Conservation (phyloP, 805 yeast genomes). For the Nematodospora valgi region DNA sequence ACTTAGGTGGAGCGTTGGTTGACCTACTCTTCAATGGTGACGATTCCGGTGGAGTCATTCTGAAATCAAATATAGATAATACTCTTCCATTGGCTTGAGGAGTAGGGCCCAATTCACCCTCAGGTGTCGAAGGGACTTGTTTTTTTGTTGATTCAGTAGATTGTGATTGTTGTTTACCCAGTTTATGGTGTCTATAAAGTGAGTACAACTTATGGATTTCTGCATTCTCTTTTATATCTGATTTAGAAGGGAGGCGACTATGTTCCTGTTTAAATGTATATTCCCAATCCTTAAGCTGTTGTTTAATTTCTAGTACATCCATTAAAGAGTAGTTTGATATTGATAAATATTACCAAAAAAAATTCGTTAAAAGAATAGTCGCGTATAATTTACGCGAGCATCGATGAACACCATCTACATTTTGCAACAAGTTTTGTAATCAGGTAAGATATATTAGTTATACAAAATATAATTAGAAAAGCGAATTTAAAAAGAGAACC, state of each 20-base stretch:
- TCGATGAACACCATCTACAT: too few relatives aligned
- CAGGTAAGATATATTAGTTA: too few relatives aligned
- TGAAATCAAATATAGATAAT: conserved; percentile 65
- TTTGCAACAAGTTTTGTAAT: too few relatives aligned
- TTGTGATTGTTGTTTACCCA: conserved; percentile 5
- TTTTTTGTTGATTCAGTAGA: neutral
- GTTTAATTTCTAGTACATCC: conserved; percentile 18
- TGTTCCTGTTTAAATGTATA: conserved; percentile 24
- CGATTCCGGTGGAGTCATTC: conserved; percentile 41
- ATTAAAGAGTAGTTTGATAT: too few relatives aligned
- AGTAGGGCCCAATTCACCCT: conserved; percentile 69
- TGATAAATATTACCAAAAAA: too few relatives aligned
- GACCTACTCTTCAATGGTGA: conserved; percentile 30
- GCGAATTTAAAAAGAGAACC: too few relatives aligned
- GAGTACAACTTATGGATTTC: conserved; percentile 30
- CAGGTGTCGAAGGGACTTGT: neutral
- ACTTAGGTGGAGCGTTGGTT: neutral
- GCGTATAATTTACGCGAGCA: too few relatives aligned
- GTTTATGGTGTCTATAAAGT: conserved; percentile 21
- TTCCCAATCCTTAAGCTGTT: conserved; percentile 40
- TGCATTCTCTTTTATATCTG: conserved; percentile 30
- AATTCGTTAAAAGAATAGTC: too few relatives aligned
- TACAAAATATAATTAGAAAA: too few relatives aligned
- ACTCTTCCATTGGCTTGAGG: conserved; percentile 82
- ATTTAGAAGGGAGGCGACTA: conserved; percentile 29